phyloP scores from a whole-genome alignment of 140 eudicot species.

The Oenanthe javanica region DNA sequence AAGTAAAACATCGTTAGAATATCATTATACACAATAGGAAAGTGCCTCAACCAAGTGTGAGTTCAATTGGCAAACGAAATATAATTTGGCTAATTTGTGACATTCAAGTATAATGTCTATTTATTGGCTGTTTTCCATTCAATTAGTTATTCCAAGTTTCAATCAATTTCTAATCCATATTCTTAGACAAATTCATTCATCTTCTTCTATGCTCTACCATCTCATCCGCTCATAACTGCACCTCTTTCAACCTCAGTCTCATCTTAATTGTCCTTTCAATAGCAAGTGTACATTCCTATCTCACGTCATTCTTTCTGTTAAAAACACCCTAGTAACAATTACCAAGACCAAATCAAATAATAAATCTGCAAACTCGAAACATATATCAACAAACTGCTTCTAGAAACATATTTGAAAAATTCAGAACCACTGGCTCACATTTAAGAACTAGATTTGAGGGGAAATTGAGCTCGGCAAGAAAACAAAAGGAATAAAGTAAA shows the following conservation, averaged over 20 bases:
- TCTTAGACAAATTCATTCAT: background rate
- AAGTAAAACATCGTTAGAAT: background rate
- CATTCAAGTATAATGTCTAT: background rate
- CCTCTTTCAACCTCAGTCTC: background rate
- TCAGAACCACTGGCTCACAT: background rate
- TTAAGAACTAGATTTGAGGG: background rate
- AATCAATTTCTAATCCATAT: background rate
- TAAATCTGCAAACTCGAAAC: background rate
- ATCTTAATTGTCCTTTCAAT: background rate
- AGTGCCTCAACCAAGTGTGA: background rate
- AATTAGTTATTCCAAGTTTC: background rate
- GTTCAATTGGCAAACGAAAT: background rate
- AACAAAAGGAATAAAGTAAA: background rate
- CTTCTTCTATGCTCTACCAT: background rate
- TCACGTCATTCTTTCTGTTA: background rate
- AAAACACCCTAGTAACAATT: background rate
- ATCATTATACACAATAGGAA: background rate
- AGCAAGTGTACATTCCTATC: background rate
- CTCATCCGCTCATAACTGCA: background rate
- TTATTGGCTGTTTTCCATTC: background rate
- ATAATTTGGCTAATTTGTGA: background rate
- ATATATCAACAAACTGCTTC: background rate
- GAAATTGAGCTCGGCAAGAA: background rate
- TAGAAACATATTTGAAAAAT: background rate
- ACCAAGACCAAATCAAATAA: background rate